Percentiles rank a stretch among this genome's conserved stretches.
Conservation (phyloP, 1,284 basidiomycete genomes). For the Heterobasidion parviporum region DNA sequence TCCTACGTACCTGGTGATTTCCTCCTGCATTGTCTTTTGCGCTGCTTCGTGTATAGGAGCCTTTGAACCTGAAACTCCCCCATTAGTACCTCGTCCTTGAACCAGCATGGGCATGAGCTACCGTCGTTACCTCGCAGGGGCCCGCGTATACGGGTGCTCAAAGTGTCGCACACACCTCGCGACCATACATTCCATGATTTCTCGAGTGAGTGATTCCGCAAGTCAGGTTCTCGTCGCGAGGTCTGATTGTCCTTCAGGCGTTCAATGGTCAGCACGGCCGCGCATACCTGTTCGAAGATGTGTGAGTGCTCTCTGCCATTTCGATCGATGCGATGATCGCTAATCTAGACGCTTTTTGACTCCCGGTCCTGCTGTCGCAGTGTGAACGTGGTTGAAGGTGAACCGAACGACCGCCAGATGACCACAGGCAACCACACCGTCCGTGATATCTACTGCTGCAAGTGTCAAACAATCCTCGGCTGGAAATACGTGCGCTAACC, state of each 20-base stretch:
- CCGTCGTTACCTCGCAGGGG: conserved; percentile 81
- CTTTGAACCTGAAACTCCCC: too few relatives aligned
- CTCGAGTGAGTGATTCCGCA: conserved; percentile 54
- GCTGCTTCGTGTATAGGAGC: too few relatives aligned
- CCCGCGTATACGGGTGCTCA: conserved; percentile 87
- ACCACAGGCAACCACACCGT: conserved; percentile 96
- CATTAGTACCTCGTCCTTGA: background rate
- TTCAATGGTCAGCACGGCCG: conserved; percentile 94
- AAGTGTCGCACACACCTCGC: conserved; percentile 91
- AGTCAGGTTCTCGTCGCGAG: too few relatives aligned
- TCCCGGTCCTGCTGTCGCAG: conserved; percentile 31
- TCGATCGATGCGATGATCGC: too few relatives aligned
- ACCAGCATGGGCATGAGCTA: conserved; percentile 78
- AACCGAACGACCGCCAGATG: conserved; percentile 89
- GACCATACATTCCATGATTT: conserved; percentile 88
- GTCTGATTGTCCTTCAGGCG: conserved; percentile 39
- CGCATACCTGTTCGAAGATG: conserved; percentile 88
- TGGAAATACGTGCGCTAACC: conserved; percentile 88
- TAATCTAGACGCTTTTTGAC: background rate
- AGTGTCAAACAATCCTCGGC: conserved; percentile 80
- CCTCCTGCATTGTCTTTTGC: too few relatives aligned
- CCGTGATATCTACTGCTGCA: conserved; percentile 88
- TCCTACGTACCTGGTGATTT: too few relatives aligned
- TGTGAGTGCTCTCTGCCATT: conserved; percentile 46
- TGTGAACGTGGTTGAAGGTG: conserved; percentile 84